phyloP scores from a whole-genome alignment of 441 rosid species.

The Bruguiera hainesii region DNA sequence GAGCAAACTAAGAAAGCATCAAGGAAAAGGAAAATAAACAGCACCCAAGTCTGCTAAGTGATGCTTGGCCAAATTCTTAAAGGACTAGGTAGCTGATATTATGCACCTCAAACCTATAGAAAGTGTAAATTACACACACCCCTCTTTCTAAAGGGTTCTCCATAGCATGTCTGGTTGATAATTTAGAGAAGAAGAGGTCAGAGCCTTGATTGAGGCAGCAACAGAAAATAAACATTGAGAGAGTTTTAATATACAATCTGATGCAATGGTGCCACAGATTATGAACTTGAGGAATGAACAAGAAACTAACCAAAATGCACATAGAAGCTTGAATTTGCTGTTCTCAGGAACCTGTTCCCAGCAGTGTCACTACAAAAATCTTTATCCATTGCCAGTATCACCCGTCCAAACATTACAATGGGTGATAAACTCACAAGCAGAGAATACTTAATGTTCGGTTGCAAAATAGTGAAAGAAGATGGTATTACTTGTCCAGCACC shows the following conservation, averaged over 20 bases:
- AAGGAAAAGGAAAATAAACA: background rate
- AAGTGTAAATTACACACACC: background rate
- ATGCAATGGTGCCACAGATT: constrained; percentile 1
- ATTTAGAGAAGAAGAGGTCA: background rate
- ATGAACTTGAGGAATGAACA: constrained; percentile 2
- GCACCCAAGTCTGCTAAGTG: background rate
- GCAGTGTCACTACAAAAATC: constrained; percentile 69
- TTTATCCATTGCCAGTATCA: constrained; percentile 69
- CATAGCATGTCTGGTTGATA: background rate
- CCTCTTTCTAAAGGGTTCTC: background rate
- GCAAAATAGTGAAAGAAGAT: constrained; percentile 52
- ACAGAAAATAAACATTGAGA: background rate
- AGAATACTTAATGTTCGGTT: constrained; percentile 56
- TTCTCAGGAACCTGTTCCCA: constrained; percentile 67
- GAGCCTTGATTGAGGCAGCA: background rate
- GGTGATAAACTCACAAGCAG: constrained; percentile 65
- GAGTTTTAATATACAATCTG: constrained; percentile 1
- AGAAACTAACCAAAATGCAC: constrained; percentile 72
- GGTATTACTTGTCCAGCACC: constrained; percentile 89
- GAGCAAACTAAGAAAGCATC: constrained; percentile 6
- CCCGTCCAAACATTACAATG: constrained; percentile 50
- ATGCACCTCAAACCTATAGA: background rate
- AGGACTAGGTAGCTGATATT: no score
- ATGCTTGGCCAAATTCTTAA: background rate
- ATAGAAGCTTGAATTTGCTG: constrained; percentile 57